Conservation (phyloP, 768 basidiomycete genomes). For the Leucocoprinus sp. region DNA sequence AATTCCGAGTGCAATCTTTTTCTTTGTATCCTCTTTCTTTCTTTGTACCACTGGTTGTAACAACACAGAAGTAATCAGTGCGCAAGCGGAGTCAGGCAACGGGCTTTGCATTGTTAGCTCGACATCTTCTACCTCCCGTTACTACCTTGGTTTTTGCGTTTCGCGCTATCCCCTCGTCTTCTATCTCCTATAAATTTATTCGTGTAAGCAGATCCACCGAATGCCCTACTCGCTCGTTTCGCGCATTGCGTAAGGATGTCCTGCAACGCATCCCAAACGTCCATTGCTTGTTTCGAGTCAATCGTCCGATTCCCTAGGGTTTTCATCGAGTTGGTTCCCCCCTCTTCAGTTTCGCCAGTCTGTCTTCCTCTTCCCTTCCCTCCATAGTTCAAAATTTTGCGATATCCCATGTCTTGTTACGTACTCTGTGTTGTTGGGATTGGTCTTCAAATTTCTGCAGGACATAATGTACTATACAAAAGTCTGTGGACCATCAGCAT, state of each 20-base stretch:
- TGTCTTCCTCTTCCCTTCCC: conserved; percentile 87
- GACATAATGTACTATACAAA: conserved; percentile 78
- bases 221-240: conserved; percentile 81
- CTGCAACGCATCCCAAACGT: conserved; percentile 91
- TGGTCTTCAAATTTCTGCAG: conserved; percentile 99
- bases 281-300: conserved; percentile 97
- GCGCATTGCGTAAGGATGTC: conserved; percentile 83
- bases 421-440: conserved; percentile 96
- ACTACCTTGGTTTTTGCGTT: too few species aligned
- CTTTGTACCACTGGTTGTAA: conserved; percentile 32
- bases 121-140: too few species aligned
- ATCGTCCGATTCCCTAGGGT: conserved; percentile 86
- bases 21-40: conserved; percentile 57
- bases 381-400: conserved; percentile 96
- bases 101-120: conserved; percentile 68
- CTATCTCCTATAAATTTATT: conserved; percentile 58
- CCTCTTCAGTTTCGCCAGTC: conserved; percentile 82
- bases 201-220: conserved; percentile 60
- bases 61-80: conserved; percentile 40
- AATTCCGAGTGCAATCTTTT: conserved; percentile 53
- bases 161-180: conserved; percentile 74
- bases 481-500: too few species aligned
- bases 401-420: conserved; percentile 94
- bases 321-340: conserved; percentile 97
- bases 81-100: conserved; percentile 57